Percentiles rank a stretch among this genome's conserved stretches.
phyloP scores from a whole-genome alignment of 1,284 basidiomycete genomes.

The Leccinum olivaceoglutinosum region DNA sequence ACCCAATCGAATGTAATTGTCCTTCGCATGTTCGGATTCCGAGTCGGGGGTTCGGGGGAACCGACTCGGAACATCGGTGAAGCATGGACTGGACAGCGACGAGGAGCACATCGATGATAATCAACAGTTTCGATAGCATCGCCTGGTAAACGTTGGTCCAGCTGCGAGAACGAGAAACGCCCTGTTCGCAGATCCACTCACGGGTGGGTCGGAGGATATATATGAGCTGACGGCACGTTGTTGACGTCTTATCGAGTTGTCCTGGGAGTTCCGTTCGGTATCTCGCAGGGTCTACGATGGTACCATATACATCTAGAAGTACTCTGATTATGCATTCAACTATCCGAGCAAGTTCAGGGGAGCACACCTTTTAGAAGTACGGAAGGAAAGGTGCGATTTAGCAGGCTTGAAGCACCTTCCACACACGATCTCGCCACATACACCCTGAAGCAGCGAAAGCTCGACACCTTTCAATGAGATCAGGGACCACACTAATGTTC shows the following conservation, averaged over 20 bases:
- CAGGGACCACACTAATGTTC: constrained; percentile 18
- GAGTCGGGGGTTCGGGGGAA: constrained; percentile 1
- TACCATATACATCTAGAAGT: constrained; percentile 23
- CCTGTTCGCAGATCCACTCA: constrained; percentile 30
- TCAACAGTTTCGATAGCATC: constrained; percentile 17
- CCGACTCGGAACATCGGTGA: constrained; percentile 31
- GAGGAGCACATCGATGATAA: constrained; percentile 59
- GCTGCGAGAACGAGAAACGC: constrained; percentile 20
- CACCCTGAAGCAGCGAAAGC: constrained; percentile 17
- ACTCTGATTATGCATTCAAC: neutral
- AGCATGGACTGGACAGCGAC: constrained; percentile 60
- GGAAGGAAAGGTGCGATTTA: constrained; percentile 18
- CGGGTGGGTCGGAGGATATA: constrained; percentile 25
- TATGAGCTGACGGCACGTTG: constrained; percentile 24
- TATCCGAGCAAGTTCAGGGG: neutral
- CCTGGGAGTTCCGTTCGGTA: constrained; percentile 19
- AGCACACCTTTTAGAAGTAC: constrained; percentile 32
- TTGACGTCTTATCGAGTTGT: constrained; percentile 26
- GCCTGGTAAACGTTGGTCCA: neutral
- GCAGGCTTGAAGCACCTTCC: constrained; percentile 18
- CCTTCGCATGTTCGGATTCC: constrained; percentile 17
- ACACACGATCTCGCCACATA: constrained; percentile 23
- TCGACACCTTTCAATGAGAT: constrained; percentile 28
- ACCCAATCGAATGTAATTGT: constrained; percentile 41
- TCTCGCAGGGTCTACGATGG: constrained; percentile 18